Evolutionary conservation across 2,329 filamentous ascomycete species (phyloP), one percentile per base, ranked within the genome.

Genomic region (Macrophomina pseudophaseolina): DNA sequence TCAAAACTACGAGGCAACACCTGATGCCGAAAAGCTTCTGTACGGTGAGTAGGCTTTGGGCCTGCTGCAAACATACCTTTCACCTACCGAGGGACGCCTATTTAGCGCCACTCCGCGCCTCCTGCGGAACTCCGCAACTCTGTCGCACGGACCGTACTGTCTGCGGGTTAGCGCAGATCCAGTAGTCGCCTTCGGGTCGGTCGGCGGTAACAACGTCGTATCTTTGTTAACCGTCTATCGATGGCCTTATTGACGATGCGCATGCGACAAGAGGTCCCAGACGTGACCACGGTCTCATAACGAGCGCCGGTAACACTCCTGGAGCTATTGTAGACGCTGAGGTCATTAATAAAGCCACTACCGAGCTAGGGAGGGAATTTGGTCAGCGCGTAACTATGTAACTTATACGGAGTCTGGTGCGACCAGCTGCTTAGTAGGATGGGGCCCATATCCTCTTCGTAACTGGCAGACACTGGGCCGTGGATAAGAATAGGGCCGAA

Each of bases 361-460:
- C 56, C 33, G 1, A 66, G 35, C 2, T 49, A 35, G 12, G 65
- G 65, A 6, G 65, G 65, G 8, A 49, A 56, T 23, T 65, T n/a
- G 4, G 52, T 70, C 77, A 68, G 28, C 77, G 66, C 11, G 71
- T 67, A 59, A 3, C n/a, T 11, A 30, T 62, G 56, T 23, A 66
- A 33, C 16, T 23, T 38, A 14, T 63, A 38, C 6, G 49, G 7
- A 0, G 56, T 62, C 58, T 53, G 48, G 23, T 88, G 86, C 73
- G 88, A 88, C 88, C 88, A 91, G 71, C 92, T 90, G n/a, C 82
- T 84, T 6, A 90, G 73, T 33, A 88, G 80, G 1, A 90, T 70
- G 14, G 82, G 77, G 2, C 75, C 79, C 8, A 78, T 70, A 70
- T 91, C 88, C 54, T 84, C 79, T 67, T 91, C 87, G 58, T 79